A percentile compares a stretch with the other conserved stretches of the same genome.
These are phyloP conservation scores for Penicillium arizonense DNA, from an alignment of 495 filamentous ascomycete genomes.

Conservation along the genomic window DNA sequence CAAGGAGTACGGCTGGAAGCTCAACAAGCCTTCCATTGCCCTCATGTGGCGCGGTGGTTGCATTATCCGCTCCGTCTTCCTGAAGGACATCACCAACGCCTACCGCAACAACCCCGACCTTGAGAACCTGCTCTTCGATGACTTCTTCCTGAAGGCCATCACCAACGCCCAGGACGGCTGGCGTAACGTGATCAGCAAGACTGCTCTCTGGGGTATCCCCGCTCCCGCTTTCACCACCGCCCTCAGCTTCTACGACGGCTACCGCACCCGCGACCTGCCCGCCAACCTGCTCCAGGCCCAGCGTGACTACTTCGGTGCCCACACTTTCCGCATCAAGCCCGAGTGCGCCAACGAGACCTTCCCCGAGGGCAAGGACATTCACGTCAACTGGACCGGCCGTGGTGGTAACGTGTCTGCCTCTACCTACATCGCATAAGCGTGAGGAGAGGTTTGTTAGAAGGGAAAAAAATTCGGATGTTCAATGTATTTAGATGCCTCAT, in stretches of 20 bases:
- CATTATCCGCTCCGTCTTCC: conserved; percentile 99
- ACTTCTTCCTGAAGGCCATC: conserved; percentile 99
- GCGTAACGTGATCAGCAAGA: conserved; percentile 91
- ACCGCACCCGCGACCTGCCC: conserved; percentile 90
- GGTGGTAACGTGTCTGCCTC: conserved; percentile 96
- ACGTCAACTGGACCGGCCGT: conserved; percentile 99
- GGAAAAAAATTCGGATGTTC: conserved; percentile 25
- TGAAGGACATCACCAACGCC: conserved; percentile 97
- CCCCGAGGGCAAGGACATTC: conserved; percentile 83
- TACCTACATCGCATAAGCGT: conserved; percentile 87
- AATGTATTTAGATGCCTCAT: conserved; percentile 34
- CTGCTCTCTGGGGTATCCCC: conserved; percentile 89
- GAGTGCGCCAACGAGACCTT: conserved; percentile 81
- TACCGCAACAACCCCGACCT: conserved; percentile 94
- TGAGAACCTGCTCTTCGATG: conserved; percentile 96
- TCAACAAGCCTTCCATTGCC: conserved; percentile 99
- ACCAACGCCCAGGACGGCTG: conserved; percentile 93
- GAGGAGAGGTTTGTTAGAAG: conserved; percentile 12
- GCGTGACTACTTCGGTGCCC: conserved; percentile 98
- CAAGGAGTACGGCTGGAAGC: conserved; percentile 94
- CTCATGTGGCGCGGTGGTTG: conserved; percentile 99
- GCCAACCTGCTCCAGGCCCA: conserved; percentile 98
- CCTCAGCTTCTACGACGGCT: conserved; percentile 96
- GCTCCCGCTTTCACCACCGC: conserved; percentile 95
- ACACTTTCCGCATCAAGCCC: conserved; percentile 98